Evolutionary conservation across 805 yeast species (phyloP), one percentile per base, ranked within the genome.

Genomic region (Suhomyces pyralidae): DNA sequence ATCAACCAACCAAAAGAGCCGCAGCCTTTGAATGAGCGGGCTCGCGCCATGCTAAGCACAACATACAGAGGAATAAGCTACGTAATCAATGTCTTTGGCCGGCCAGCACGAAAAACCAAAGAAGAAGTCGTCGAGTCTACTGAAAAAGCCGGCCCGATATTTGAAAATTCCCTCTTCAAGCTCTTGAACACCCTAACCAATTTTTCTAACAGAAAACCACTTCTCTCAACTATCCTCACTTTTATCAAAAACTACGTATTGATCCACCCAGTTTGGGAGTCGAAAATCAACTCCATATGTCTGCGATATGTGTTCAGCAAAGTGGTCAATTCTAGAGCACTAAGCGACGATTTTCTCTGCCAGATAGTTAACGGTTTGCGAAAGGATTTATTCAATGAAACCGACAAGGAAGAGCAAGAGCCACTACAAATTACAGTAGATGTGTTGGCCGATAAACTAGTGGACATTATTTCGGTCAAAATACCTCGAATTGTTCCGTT

Each of bases 181-280:
- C 54, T 66, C 9, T 5, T 63, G 9, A 60, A 64, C 46, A 55
- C 62, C 1, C 12, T 64, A 25, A 58, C 62, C 7, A 47, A 50
- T 25, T 52, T 66, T 40, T 57, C 61, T 24, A 28, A 40, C 26
- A 45, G 61, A 24, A 61, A 61, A 42, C 66, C 67, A 8, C 43
- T 64, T 17, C 45, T 61, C 10, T 28, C 53, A 12, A 54, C 57
- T 2, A 14, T 57, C 5, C 24, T 63, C 20, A 22, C 20, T 2
- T 47, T 46, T 20, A n/a, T 26, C 36, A 46, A 46, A 26, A 32
- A 24, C n/a, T 49, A 44, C 17, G 8, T 50, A 2, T 25, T n/a
- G 12, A 22, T 28, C 36, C n/a, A 50, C 45, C 20, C 32, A 40
- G 9, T 25, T 55, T 9, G 52, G 51, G 5, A 32, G 25, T 1